Conservation (phyloP, 1,284 basidiomycete species). For the Irpex sp. region DNA sequence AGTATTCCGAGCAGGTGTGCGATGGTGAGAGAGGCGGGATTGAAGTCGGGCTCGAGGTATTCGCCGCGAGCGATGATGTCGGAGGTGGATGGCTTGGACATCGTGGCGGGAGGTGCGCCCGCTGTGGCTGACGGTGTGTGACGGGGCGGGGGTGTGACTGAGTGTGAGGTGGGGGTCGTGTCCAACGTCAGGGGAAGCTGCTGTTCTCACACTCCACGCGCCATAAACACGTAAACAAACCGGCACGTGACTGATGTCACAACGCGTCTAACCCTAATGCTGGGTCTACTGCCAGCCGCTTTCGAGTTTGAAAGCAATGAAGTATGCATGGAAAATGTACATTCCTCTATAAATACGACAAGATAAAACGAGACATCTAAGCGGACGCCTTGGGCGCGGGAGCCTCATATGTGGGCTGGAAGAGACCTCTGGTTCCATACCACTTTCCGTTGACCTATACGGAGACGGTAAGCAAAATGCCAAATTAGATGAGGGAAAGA, state of each 20-base stretch:
- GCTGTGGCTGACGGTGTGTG: conserved; percentile 22
- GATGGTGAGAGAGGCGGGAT: conserved; percentile 75
- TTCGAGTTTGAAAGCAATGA: not conserved
- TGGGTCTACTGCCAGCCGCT: not conserved
- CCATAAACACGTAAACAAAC: conserved; percentile 14
- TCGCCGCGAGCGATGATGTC: conserved; percentile 70
- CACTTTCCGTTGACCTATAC: conserved; percentile 60
- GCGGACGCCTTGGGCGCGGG: not conserved
- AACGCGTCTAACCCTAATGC: conserved; percentile 3
- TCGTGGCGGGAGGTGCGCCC: conserved; percentile 28
- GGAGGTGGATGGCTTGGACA: conserved; percentile 66
- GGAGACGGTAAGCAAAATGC: conserved; percentile 5
- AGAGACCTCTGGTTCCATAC: conserved; percentile 57
- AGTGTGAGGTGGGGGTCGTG: conserved; percentile 13
- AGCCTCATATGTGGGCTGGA: conserved; percentile 40
- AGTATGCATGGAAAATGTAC: not conserved
- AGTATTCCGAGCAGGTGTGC: conserved; percentile 81
- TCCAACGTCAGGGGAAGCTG: conserved; percentile 13
- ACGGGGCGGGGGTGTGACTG: conserved; percentile 1
- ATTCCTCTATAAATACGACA: not conserved
- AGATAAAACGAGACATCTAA: not conserved
- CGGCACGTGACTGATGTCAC: conserved; percentile 10
- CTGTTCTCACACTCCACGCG: conserved; percentile 11
- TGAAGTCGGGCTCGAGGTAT: conserved; percentile 85
- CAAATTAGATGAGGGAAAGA: not conserved